Conservation (phyloP, 1,284 basidiomycete genomes). For the Takashimella tepidaria region DNA sequence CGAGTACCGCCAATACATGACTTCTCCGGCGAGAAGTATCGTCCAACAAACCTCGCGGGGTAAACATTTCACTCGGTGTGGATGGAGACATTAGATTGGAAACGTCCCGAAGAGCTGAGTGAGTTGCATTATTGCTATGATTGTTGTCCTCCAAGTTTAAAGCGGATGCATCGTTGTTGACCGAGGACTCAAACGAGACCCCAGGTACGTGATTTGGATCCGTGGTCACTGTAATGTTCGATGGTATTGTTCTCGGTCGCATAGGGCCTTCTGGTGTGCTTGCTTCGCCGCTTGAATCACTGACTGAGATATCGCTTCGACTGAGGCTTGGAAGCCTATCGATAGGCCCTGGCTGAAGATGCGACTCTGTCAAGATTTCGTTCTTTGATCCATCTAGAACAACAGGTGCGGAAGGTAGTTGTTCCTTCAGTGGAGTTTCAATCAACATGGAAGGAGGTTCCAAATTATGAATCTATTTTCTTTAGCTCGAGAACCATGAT, state of each 20-base stretch:
- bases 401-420: background rate
- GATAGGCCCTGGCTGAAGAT: too few relatives aligned
- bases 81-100: background rate
- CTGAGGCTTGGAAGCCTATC: slow-evolving; percentile 42
- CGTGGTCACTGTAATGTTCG: slow-evolving; percentile 9
- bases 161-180: too few relatives aligned
- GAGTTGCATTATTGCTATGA: too few relatives aligned
- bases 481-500: too few relatives aligned
- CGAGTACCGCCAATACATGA: slow-evolving; percentile 38
- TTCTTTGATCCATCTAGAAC: background rate
- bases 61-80: slow-evolving; percentile 20
- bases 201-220: background rate
- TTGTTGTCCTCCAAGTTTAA: too few relatives aligned
- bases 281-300: slow-evolving; percentile 31
- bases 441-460: too few relatives aligned
- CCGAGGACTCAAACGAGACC: too few relatives aligned
- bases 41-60: slow-evolving; percentile 33
- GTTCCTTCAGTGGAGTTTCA: background rate
- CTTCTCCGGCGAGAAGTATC: slow-evolving; percentile 36
- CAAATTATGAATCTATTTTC: too few relatives aligned
- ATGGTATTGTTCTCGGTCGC: slow-evolving; percentile 1
- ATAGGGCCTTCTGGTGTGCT: slow-evolving; percentile 39
- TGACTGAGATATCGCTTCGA: slow-evolving; percentile 33
- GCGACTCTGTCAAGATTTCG: too few relatives aligned
- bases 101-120: background rate